A percentile compares a stretch with the other conserved stretches of the same genome.
These are phyloP conservation scores for Didymella segeticola DNA, from an alignment of 2,329 filamentous ascomycete species.

Conservation along the genomic window DNA sequence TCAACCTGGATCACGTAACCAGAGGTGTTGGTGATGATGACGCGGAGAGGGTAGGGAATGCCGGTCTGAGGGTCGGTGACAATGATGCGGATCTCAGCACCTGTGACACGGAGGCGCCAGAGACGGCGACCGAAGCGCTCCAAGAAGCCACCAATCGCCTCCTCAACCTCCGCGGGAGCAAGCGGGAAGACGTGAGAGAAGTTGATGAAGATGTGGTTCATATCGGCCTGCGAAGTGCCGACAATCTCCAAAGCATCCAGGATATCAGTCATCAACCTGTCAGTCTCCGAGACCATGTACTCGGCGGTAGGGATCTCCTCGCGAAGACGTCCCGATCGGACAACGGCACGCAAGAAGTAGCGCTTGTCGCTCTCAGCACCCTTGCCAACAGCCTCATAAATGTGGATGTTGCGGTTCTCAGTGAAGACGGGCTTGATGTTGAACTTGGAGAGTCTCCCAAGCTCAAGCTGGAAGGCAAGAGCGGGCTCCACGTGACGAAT, in stretches of 20 bases:
- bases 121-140: constrained; percentile 94
- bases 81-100: constrained; percentile 97
- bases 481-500: constrained; percentile 98
- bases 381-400: constrained; percentile 96
- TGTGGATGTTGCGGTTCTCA: constrained; percentile 98
- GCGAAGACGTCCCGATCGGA: constrained; percentile 89
- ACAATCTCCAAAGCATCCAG: constrained; percentile 97
- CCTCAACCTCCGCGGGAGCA: constrained; percentile 85
- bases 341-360: constrained; percentile 96
- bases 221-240: constrained; percentile 97
- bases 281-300: constrained; percentile 96
- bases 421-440: constrained; percentile 98
- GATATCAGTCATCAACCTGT: constrained; percentile 96
- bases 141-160: constrained; percentile 91
- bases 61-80: constrained; percentile 90
- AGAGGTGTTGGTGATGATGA: constrained; percentile 97
- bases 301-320: constrained; percentile 99
- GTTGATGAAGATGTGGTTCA: constrained; percentile 99
- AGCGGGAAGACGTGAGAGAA: constrained; percentile 97
- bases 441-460: constrained; percentile 93
- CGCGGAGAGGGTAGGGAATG: constrained; percentile 86
- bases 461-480: constrained; percentile 97
- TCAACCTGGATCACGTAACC: constrained; percentile 98
- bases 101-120: constrained; percentile 95
- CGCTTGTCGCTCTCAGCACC: constrained; percentile 95